These are phyloP conservation scores for Chytridium lagenaria DNA, from an alignment of 371 early-diverging fungal species.

Conservation along the genomic window DNA sequence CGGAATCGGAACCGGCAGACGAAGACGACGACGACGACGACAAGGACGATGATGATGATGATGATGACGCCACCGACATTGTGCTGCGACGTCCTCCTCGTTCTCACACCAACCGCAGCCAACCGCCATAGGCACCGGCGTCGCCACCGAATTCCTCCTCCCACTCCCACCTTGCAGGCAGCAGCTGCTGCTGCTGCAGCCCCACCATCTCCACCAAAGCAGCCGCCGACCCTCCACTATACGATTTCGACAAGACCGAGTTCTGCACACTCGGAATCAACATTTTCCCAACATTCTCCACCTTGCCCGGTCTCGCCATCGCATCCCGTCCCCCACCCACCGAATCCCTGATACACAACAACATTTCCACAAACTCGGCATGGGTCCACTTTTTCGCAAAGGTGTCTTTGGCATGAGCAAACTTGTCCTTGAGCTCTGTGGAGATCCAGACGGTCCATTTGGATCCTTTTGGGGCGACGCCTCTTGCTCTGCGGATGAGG, in stretches of 20 bases:
- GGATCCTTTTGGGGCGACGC: not conserved
- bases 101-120: not conserved
- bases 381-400: constrained; percentile 19
- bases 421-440: constrained; percentile 21
- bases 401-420: constrained; percentile 9
- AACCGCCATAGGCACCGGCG: not conserved
- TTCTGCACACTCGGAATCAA: too few species aligned
- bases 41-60: not conserved
- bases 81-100: too few species aligned
- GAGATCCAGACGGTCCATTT: constrained; percentile 21
- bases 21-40: not conserved
- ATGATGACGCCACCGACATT: too few species aligned
- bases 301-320: not conserved
- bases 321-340: not conserved
- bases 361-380: constrained; percentile 12
- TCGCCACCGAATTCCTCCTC: not conserved
- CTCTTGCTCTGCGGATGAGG: not conserved
- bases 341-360: not conserved
- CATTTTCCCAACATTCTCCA: not conserved
- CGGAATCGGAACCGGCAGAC: not conserved
- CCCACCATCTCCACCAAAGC: not conserved
- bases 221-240: not conserved
- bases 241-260: too few species aligned
- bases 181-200: not conserved
- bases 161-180: too few species aligned